Evolutionary conservation across 495 filamentous ascomycete genomes (phyloP), one percentile per base, ranked within the genome.

Genomic region (Aspergillus baeticus): DNA sequence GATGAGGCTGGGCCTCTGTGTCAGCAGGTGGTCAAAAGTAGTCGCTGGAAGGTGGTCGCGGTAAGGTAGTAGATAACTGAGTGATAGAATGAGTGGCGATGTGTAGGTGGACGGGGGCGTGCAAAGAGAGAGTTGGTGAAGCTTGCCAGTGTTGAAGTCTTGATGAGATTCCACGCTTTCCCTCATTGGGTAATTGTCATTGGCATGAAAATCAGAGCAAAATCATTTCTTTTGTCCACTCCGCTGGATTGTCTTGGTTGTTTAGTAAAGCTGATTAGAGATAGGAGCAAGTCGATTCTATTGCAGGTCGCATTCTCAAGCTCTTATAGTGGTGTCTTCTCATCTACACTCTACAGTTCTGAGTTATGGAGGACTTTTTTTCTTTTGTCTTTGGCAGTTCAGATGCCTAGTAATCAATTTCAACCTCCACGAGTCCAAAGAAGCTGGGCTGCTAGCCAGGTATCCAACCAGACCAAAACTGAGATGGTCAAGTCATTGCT

Each of bases 121-220:
- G 29, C 15, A 14, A 20, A 38, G n/a, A 42, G 49, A 51, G 6
- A 46, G 43, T 20, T 31, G 38, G 29, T 45, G 51, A 35, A 46
- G 38, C 33, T 43, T 23, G 15, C 14, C 10, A 18, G 22, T 5
- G 21, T 35, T 53, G 57, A n/a, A 46, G 51, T 20, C 42, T 57
- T 23, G 45, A 45, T 18, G 21, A 37, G n/a, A 41, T 44, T 43
- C 51, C 22, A 51, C 63, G 67, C 71, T 70, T 74, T 68, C 33
- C 73, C 73, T 66, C 59, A 67, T 76, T 23, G 62, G 69, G 71
- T 58, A 43, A 48, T 37, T 41, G 20, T 44, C 50, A 45, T 47
- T 29, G 26, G 26, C 26, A 3, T 8, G 26, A 8, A 3, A 8
- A 29, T 29, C 26, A 29, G 26, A 29, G 26, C 4, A 3, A 3